Evolutionary conservation across 176 grass and related monocot genomes (phyloP), one percentile per base, ranked within the genome.

Genomic region (Musa acuminata): DNA sequence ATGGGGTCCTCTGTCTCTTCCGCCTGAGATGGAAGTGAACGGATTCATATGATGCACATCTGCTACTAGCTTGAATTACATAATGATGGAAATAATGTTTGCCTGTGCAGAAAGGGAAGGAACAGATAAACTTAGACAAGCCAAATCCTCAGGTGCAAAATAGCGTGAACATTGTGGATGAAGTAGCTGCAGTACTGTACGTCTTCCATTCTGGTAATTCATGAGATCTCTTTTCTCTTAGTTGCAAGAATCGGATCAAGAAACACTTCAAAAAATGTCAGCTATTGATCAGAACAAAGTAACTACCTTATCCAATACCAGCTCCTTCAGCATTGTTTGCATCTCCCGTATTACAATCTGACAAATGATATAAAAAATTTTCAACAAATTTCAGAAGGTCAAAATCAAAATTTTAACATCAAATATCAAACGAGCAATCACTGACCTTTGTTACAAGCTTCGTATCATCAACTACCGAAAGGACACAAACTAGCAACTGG

Each of bases 401-500:
- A 43, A 49, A 14, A 9, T 53, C 11, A 14, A 4, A 12, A 14
- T 17, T 0, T 13, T 12, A 13, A 58, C 11, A 19, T 14, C 22
- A 6, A 27, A 27, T 57, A 74, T 20, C 68, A 55, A 57, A 50
- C 64, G 49, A 55, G 14, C 29, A 58, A 17, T 50, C 29, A 74
- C 80, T 62, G 76, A 90, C 90, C 90, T 98, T 98, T 12, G 82
- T 80, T 63, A 93, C 77, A 80, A 98, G 94, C 81, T 98, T 93
- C 53, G 90, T 91, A 83, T 93, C 94, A 82, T 98, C 90, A 65
- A 98, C 94, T 59, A 93, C 72, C 52, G 94, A 98, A 75, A 98
- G 82, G 83, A 88, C 72, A 65, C 75, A 87, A 69, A 87, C 77
- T 49, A 98, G 85, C 43, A 98, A 82, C 94, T 98, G 77, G 20